Evolutionary conservation across 441 rosid genomes (phyloP), one percentile per base, ranked within the genome.

Genomic region (Jatropha multifida): DNA sequence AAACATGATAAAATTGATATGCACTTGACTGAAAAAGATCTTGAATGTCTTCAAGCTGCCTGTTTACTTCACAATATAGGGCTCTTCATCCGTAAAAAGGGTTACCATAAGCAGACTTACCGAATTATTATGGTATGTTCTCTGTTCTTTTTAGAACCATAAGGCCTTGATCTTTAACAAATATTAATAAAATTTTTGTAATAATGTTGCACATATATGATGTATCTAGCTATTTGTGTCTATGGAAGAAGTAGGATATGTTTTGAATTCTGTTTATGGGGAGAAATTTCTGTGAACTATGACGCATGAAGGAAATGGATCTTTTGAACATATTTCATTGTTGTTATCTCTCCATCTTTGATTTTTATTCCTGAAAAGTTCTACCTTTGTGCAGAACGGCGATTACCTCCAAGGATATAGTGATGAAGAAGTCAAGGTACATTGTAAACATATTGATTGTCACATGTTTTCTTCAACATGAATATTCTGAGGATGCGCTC

Each of bases 41-140:
- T 88, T 76, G 94, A 90, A 79, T 86, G 86, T 77, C 90, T 92
- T 44, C 86, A 88, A 81, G 97, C 90, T 81, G 90, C 94, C 13
- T 90, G 94, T 76, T 82, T 88, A 81, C 92, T 92, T 79, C 94
- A 92, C 78, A 85, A 82, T 73, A 76, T 87, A 15, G 97, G 97
- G 62, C 80, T 83, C 65, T 78, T 81, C 76, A 71, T 76, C 65
- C 81, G 93, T 78, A 85, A 86, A 84, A 88, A 83, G 77, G 90
- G 94, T 74, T 88, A 92, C 73, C 94, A 92, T 75, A 90, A 90
- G 87, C 86, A 84, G 82, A 85, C 94, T 46, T 87, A 81, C 77
- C 82, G 61, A 68, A 90, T 92, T 61, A 81, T 88, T 75, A 85
- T 80, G 88, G 93, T 92, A 81, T 44, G 80, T 71, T 3, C 26